Evolutionary conservation across 495 filamentous ascomycete genomes (phyloP), one percentile per base, ranked within the genome.

Genomic region (Hyphodiscus hymeniophilus): DNA sequence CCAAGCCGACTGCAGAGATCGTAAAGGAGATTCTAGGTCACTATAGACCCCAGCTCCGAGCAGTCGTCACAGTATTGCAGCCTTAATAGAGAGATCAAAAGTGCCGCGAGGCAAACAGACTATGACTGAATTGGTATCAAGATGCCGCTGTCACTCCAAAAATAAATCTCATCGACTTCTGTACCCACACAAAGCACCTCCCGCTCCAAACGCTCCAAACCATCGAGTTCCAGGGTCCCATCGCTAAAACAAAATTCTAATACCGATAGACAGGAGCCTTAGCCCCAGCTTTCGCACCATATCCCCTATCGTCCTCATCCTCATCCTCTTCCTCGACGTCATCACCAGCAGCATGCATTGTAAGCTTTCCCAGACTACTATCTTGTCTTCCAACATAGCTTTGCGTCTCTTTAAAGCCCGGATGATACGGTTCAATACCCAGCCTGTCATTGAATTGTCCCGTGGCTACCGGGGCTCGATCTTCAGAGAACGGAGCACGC

Each of bases 361-460:
- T 52, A 15, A 60, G 53, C 42, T 65, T 63, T 15, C 56, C 60
- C 3, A 63, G 42, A 2, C 60, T 57, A 39, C 62, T 65, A 31
- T 67, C 60, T 38, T 68, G 66, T 33, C 62, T 56, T 18, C 55
- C 61, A 2, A 56, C 30, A 38, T 69, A 67, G 42, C 63, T 63
- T 26, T 57, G 60, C 7, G 60, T 64, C 15, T 55, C 53, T 32
- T 60, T 56, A 38, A 75, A 76, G 0, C 73, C 73, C 3, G 74
- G 74, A 52, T 77, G 72, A 48, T 66, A 77, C 7, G 74, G 73
- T 51, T 77, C 73, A 46, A 64, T 71, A 10, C 65, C 63, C 52
- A 76, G 71, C 8, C 68, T 70, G 47, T 78, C 63, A 22, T 60
- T 55, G 17, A 56, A 62, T n/a, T 70, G 67, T 55, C 42, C 66